A percentile compares a stretch with the other conserved stretches of the same genome.
These are phyloP conservation scores for Kalanchoe fedtschenkoi DNA, from an alignment of 164 flowering plant genomes.

Conservation along the genomic window DNA sequence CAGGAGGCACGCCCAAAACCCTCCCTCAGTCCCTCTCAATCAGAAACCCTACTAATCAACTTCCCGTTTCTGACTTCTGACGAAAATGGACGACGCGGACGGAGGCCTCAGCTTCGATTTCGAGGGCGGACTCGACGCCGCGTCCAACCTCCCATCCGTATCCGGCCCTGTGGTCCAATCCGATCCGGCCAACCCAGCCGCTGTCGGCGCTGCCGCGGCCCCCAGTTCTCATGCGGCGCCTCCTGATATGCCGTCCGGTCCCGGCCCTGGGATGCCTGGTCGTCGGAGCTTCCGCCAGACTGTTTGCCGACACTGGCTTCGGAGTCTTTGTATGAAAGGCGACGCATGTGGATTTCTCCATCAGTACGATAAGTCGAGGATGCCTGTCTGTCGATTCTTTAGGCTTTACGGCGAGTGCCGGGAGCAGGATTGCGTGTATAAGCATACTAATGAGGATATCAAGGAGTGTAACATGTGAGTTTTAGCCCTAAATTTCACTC, in stretches of 20 bases:
- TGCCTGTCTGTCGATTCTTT: constrained; percentile 94
- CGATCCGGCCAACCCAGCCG: constrained; percentile 25
- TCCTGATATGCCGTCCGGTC: not conserved
- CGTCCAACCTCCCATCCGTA: too few relatives aligned
- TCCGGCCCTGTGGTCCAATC: constrained; percentile 33
- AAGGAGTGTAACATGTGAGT: constrained; percentile 96
- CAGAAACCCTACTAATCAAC: too few relatives aligned
- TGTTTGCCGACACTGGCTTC: constrained; percentile 97
- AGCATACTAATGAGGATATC: constrained; percentile 94
- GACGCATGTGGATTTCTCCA: constrained; percentile 99
- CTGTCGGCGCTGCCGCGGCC: constrained; percentile 9
- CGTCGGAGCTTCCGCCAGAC: constrained; percentile 92
- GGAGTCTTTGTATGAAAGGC: constrained; percentile 96
- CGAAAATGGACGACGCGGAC: too few relatives aligned
- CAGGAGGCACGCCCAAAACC: too few relatives aligned
- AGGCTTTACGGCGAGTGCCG: constrained; percentile 88
- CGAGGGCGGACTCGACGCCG: too few relatives aligned
- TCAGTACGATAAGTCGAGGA: constrained; percentile 90
- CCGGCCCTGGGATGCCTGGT: constrained; percentile 21
- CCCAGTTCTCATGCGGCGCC: not conserved
- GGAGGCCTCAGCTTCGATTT: too few relatives aligned
- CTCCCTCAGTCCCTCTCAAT: too few relatives aligned
- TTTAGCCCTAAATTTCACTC: not conserved
- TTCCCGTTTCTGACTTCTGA: too few relatives aligned
- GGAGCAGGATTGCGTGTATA: constrained; percentile 96